phyloP scores from a whole-genome alignment of 352 stramenopile species.

The Globisporangium perplexum region DNA sequence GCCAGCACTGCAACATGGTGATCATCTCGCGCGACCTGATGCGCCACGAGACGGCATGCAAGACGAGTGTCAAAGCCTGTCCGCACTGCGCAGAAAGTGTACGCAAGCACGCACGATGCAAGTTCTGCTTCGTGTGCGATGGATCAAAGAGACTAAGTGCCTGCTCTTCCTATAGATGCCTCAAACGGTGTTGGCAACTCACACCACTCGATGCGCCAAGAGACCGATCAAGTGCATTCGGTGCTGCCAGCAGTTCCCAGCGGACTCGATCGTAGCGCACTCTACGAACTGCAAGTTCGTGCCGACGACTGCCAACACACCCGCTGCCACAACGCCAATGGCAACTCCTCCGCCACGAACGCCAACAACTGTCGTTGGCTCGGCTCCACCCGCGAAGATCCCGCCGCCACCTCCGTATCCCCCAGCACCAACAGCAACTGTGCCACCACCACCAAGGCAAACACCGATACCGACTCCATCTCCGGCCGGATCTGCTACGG shows the following conservation, averaged over 20 bases:
- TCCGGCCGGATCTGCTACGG: no score
- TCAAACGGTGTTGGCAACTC: constrained; percentile 30
- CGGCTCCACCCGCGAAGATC: constrained; percentile 19
- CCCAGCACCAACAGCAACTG: constrained; percentile 6
- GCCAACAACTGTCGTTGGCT: background rate
- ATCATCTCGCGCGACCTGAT: constrained; percentile 61
- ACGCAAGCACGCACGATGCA: constrained; percentile 1
- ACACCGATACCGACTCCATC: background rate
- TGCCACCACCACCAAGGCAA: background rate
- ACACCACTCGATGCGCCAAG: constrained; percentile 61
- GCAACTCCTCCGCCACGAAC: background rate
- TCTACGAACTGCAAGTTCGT: constrained; percentile 66
- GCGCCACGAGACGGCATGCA: constrained; percentile 64
- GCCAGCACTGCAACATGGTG: constrained; percentile 81
- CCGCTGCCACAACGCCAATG: background rate
- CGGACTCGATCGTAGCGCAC: constrained; percentile 66
- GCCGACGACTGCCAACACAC: constrained; percentile 1
- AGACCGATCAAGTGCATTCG: constrained; percentile 81
- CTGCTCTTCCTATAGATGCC: constrained; percentile 32
- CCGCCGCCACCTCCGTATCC: constrained; percentile 44
- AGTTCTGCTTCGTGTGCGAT: no score
- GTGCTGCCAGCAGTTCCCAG: constrained; percentile 70
- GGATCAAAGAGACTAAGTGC: background rate
- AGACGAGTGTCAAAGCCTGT: constrained; percentile 57
- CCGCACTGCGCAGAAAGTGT: constrained; percentile 64